Evolutionary conservation across 2,329 filamentous ascomycete genomes (phyloP).

Genomic region (Aurifilum marmelostoma): DNA sequence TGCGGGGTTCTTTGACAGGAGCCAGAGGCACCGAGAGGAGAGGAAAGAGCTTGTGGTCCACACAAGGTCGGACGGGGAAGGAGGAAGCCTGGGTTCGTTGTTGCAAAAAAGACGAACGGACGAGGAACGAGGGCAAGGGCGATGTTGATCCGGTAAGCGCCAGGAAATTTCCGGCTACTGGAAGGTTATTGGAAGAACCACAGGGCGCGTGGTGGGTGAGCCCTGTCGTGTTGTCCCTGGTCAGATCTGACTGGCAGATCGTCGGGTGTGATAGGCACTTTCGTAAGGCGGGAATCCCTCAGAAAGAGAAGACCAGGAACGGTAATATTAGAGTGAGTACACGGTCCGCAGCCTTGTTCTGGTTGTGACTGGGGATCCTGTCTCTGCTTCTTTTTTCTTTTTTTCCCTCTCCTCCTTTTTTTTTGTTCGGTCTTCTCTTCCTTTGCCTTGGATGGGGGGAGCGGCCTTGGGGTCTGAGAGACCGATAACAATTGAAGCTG

Average conservation of each 20-base stretch:
- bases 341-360: neutral
- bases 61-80: neutral
- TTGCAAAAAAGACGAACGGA: neutral
- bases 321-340: neutral
- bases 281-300: conserved; percentile 3
- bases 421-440: no score
- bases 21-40: neutral
- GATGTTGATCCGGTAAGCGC: conserved; percentile 12
- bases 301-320: neutral
- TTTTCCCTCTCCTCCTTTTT: no score
- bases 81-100: neutral
- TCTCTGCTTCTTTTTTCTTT: neutral
- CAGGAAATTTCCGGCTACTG: conserved; percentile 7
- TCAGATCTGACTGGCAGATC: conserved; percentile 6
- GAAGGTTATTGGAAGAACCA: neutral
- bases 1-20: neutral
- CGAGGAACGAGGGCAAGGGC: neutral
- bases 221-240: neutral
- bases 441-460: no score
- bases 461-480: no score
- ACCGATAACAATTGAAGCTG: no score
- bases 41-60: neutral
- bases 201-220: neutral
- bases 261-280: conserved; percentile 5
- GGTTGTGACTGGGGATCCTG: neutral